phyloP scores from a whole-genome alignment of 768 basidiomycete species.

The Leccinum pellstonianum region DNA sequence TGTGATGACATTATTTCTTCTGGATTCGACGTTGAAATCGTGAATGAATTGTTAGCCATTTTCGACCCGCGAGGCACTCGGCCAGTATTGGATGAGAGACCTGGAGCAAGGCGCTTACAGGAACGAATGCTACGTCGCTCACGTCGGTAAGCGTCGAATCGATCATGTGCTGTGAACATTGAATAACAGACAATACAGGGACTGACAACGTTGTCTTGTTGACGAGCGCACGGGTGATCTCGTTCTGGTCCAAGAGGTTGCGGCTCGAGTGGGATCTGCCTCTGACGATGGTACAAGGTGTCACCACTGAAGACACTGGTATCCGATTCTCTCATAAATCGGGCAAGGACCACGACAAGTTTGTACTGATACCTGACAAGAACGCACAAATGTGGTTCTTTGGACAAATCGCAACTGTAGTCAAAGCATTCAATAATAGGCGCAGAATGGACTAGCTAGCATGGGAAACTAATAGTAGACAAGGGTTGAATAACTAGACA shows the following conservation, averaged over 20 bases:
- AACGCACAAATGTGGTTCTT: conserved; percentile 79
- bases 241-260: conserved; percentile 83
- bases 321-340: conserved; percentile 83
- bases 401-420: conserved; percentile 69
- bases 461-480: conserved; percentile 18
- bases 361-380: conserved; percentile 75
- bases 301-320: conserved; percentile 88
- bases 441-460: conserved; percentile 60
- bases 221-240: conserved; percentile 75
- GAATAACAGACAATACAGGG: conserved; percentile 61
- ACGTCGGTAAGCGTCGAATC: conserved; percentile 64
- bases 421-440: conserved; percentile 71
- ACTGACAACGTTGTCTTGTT: conserved; percentile 79
- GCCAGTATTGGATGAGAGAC: conserved; percentile 97
- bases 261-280: conserved; percentile 91
- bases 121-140: conserved; percentile 84
- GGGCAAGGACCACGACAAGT: conserved; percentile 73
- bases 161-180: conserved; percentile 6
- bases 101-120: conserved; percentile 86
- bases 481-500: conserved; percentile 10
- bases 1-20: conserved; percentile 2
- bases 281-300: conserved; percentile 80
- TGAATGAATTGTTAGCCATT: conserved; percentile 58
- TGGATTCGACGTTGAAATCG: not conserved
- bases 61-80: conserved; percentile 84